Evolutionary conservation across 176 grass and related monocot species (phyloP).

Genomic region (Bolboschoenus planiculmis): DNA sequence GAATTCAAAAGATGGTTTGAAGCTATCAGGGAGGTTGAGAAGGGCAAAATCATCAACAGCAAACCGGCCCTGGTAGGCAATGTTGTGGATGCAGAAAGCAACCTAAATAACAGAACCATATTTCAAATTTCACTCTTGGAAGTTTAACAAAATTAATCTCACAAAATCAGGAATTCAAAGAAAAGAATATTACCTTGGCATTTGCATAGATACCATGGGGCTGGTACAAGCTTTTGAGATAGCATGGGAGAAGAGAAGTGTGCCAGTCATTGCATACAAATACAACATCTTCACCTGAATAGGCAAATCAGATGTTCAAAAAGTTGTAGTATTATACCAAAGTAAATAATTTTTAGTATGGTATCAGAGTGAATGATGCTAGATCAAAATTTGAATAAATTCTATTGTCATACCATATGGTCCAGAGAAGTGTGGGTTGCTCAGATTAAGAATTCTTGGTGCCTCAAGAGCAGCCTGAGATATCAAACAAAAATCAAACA

Average conservation of each 20-base stretch:
- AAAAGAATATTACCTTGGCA: conserved; percentile 45
- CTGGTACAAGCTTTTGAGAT: conserved; percentile 78
- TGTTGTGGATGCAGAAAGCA: conserved; percentile 98
- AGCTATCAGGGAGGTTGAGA: conserved; percentile 67
- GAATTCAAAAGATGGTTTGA: conserved; percentile 82
- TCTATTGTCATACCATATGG: conserved; percentile 51
- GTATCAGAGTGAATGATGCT: not conserved
- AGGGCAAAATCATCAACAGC: conserved; percentile 32
- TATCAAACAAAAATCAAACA: conserved; percentile 18
- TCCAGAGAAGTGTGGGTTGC: conserved; percentile 49
- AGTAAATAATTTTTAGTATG: not conserved
- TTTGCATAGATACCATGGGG: conserved; percentile 59
- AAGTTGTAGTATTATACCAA: not conserved
- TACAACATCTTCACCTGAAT: conserved; percentile 71
- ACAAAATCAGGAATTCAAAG: not conserved
- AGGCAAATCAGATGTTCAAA: not conserved
- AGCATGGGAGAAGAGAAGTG: conserved; percentile 56
- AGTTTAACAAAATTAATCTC: not conserved
- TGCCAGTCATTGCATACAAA: conserved; percentile 98
- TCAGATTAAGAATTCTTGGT: conserved; percentile 69
- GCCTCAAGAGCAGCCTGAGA: conserved; percentile 79
- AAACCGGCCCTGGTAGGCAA: conserved; percentile 85
- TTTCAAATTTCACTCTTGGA: conserved; percentile 5
- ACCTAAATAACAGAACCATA: conserved; percentile 32
- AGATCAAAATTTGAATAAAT: not conserved